A percentile compares a stretch with the other conserved stretches of the same genome.
Evolutionary conservation across 148 eudicot species (phyloP).

Genomic region (Rhododendron henanense): DNA sequence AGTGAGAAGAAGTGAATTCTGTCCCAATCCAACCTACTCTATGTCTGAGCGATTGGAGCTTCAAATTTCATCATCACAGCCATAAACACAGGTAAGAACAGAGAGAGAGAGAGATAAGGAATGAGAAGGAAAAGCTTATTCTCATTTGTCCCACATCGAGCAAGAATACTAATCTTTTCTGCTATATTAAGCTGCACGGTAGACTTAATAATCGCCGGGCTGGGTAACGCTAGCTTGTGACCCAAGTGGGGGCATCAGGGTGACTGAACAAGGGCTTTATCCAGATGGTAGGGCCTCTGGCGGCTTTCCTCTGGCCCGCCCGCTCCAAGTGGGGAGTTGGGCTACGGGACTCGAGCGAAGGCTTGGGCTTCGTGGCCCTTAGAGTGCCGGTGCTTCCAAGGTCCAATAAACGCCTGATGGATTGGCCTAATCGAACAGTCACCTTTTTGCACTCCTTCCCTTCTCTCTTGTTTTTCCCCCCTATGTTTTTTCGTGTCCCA

Average conservation of each 20-base stretch:
- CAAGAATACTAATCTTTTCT: background rate
- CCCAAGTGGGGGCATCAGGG: constrained; percentile 17
- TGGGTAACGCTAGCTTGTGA: background rate
- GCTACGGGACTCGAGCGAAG: too few relatives aligned
- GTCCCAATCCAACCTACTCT: background rate
- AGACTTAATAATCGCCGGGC: background rate
- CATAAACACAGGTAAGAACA: background rate
- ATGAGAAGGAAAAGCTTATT: background rate
- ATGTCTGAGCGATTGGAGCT: background rate
- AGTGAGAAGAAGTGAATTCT: background rate
- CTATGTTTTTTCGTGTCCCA: too few relatives aligned
- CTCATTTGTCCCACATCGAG: background rate
- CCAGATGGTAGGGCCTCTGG: too few relatives aligned
- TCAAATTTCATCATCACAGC: background rate
- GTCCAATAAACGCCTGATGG: background rate
- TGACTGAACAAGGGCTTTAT: background rate
- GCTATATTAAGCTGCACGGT: background rate
- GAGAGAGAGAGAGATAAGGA: background rate
- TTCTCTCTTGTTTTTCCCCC: too few relatives aligned
- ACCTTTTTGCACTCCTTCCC: too few relatives aligned
- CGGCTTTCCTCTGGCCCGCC: too few relatives aligned
- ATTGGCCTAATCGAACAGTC: background rate
- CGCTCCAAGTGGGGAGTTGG: too few relatives aligned
- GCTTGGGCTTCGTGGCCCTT: too few relatives aligned
- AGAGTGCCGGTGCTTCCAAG: constrained; percentile 13